phyloP scores from a whole-genome alignment of 106 monocot species.

The Acanthochlamys bracteata region DNA sequence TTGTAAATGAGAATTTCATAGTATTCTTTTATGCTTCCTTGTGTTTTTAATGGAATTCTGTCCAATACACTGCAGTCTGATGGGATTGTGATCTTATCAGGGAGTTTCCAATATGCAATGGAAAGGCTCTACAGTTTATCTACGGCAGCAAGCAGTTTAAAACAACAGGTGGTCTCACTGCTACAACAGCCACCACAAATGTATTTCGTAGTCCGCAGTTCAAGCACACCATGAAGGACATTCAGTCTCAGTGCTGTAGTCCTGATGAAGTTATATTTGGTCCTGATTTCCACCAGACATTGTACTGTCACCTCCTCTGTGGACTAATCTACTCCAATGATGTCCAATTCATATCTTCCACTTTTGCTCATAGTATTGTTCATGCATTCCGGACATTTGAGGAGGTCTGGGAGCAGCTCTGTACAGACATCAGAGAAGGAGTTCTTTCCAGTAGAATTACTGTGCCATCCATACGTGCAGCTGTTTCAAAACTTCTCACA shows the following conservation, averaged over 20 bases:
- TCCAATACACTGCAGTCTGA: neutral
- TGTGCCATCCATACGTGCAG: slow-evolving; percentile 45
- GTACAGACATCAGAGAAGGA: slow-evolving; percentile 62
- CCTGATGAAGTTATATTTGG: slow-evolving; percentile 82
- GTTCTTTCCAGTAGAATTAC: slow-evolving; percentile 72
- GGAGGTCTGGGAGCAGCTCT: slow-evolving; percentile 60
- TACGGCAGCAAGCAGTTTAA: slow-evolving; percentile 60
- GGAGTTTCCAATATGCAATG: slow-evolving; percentile 50
- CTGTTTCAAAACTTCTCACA: slow-evolving; percentile 47
- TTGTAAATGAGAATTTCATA: no score
- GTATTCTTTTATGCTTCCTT: no score
- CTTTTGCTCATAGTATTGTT: slow-evolving; percentile 77
- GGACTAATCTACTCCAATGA: slow-evolving; percentile 63
- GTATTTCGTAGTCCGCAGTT: slow-evolving; percentile 44
- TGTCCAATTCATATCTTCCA: slow-evolving; percentile 61
- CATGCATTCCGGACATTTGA: slow-evolving; percentile 77
- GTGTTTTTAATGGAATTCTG: no score
- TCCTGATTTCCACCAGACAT: slow-evolving; percentile 54
- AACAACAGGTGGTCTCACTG: slow-evolving; percentile 59
- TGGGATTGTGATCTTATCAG: slow-evolving; percentile 21
- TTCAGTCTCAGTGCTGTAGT: slow-evolving; percentile 45
- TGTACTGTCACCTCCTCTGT: slow-evolving; percentile 83
- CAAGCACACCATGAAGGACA: slow-evolving; percentile 55
- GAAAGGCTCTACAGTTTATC: slow-evolving; percentile 76
- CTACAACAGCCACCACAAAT: slow-evolving; percentile 71